These are phyloP conservation scores for Cicer pinnatifidum DNA, from an alignment of 306 rosid genomes.

Conservation along the genomic window DNA sequence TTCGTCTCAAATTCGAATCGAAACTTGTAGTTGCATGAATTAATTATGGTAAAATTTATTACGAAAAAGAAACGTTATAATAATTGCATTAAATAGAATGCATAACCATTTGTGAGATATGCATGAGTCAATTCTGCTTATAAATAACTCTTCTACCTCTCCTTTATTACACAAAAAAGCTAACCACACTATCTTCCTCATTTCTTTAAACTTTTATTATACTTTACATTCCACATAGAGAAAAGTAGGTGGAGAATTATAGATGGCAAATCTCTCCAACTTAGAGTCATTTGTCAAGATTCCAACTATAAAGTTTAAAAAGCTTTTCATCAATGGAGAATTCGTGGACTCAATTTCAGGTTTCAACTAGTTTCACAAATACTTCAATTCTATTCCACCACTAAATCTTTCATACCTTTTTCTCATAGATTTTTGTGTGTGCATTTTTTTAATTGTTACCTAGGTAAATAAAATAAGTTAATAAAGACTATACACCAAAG, in stretches of 20 bases:
- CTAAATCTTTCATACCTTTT: neutral
- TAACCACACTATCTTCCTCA: neutral
- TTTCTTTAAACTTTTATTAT: neutral
- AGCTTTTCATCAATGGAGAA: slow-evolving; percentile 91
- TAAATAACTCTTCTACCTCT: neutral
- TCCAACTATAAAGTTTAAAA: slow-evolving; percentile 73
- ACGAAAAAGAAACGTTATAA: too few relatives aligned
- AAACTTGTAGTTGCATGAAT: too few relatives aligned
- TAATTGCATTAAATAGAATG: neutral
- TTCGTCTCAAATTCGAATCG: too few relatives aligned
- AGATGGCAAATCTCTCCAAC: slow-evolving; percentile 50
- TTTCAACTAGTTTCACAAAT: slow-evolving; percentile 33
- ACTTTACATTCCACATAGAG: neutral
- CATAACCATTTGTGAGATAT: slow-evolving; percentile 21
- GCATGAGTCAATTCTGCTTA: slow-evolving; percentile 8
- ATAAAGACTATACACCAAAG: neutral
- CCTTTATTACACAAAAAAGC: neutral
- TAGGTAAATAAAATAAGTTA: neutral
- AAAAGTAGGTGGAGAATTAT: slow-evolving; percentile 14
- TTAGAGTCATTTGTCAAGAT: slow-evolving; percentile 43
- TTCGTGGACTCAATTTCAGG: slow-evolving; percentile 87
- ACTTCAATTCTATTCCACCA: slow-evolving; percentile 1
- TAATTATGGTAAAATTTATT: too few relatives aligned
- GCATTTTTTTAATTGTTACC: neutral
- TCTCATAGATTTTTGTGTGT: neutral